phyloP scores from a whole-genome alignment of 805 yeast genomes.

The Yueomyces sp. region DNA sequence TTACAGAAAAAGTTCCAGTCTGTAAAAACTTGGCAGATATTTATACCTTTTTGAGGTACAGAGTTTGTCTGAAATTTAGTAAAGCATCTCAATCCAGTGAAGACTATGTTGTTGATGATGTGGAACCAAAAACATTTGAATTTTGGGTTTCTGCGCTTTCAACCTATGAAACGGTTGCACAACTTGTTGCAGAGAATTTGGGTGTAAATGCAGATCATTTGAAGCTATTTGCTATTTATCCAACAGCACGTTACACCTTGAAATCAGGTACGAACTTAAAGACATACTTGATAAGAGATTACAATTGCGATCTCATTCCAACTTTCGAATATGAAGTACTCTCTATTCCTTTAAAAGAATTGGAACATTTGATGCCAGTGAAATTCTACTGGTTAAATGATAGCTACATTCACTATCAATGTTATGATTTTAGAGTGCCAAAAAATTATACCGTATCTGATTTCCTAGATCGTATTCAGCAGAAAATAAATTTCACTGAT shows the following conservation, averaged over 20 bases:
- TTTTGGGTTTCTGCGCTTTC: constrained; percentile 59
- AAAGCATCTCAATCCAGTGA: constrained; percentile 13
- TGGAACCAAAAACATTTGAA: constrained; percentile 27
- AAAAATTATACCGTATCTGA: constrained; percentile 41
- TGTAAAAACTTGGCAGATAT: constrained; percentile 30
- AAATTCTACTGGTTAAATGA: constrained; percentile 61
- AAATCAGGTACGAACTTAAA: constrained; percentile 23
- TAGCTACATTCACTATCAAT: constrained; percentile 57
- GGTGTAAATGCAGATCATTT: constrained; percentile 45
- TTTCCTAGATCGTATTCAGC: constrained; percentile 41
- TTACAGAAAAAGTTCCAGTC: constrained; percentile 18
- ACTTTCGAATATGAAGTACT: constrained; percentile 64
- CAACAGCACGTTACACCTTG: constrained; percentile 42
- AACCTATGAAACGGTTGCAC: constrained; percentile 45
- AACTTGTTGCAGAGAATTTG: constrained; percentile 42
- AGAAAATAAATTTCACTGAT: constrained; percentile 38
- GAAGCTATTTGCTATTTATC: constrained; percentile 50
- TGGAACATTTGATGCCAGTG: constrained; percentile 61
- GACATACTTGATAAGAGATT: constrained; percentile 26
- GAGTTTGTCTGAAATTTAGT: constrained; percentile 43
- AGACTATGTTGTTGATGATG: constrained; percentile 14
- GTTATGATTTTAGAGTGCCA: constrained; percentile 57
- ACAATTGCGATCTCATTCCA: constrained; percentile 25
- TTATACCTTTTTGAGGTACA: constrained; percentile 42
- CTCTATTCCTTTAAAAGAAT: constrained; percentile 58